Evolutionary conservation across 2,329 filamentous ascomycete genomes (phyloP), one percentile per base, ranked within the genome.

Genomic region (Neofusicoccum parvum): DNA sequence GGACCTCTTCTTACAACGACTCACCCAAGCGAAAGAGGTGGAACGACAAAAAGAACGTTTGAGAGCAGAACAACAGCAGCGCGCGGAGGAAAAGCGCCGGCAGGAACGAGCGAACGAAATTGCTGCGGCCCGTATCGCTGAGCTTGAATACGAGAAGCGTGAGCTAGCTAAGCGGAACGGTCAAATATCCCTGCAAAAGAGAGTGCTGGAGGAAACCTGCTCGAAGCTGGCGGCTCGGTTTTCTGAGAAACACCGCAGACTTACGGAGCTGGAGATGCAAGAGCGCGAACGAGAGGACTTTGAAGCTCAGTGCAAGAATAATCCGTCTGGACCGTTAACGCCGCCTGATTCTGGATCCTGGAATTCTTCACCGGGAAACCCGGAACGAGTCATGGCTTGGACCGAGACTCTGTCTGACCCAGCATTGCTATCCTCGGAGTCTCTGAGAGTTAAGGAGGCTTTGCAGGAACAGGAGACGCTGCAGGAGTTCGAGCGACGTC

Each of bases 61-160:
- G 14, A 46, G 37, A 23, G 23, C 37, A 60, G 56, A 15, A 15
- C 27, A 10, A 17, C 34, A 59, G n/a, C 56, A 60, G 41, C 27
- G 43, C 27, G n/a, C 15, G 11, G 17, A 37, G 43, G 56, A 60
- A 48, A 45, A 11, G 41, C 10, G 15, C n/a, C 56, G 34, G 11
- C 41, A 32, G 10, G 45, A 60, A 37, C 27, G 56, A 37, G 56
- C 48, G 37, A 60, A 37, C 41, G 56, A 60, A 37, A 60, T 60
- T 20, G 36, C 17, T 15, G 41, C 43, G 20, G 10, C 41, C 23
- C 56, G 43, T 48, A 37, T 60, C n/a, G 43, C 56, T 9, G 17
- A 60, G 27, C 56, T 60, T 60, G 56, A 60, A 48, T 60, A 60
- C 43, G 41, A 60, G 56, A 60, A 60, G 17, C 32, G n/a, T 37